Percentiles rank a stretch among this genome's conserved stretches.
phyloP scores from a whole-genome alignment of 2,329 filamentous ascomycete species.

The Monilinia vaccinii-corymbosi region DNA sequence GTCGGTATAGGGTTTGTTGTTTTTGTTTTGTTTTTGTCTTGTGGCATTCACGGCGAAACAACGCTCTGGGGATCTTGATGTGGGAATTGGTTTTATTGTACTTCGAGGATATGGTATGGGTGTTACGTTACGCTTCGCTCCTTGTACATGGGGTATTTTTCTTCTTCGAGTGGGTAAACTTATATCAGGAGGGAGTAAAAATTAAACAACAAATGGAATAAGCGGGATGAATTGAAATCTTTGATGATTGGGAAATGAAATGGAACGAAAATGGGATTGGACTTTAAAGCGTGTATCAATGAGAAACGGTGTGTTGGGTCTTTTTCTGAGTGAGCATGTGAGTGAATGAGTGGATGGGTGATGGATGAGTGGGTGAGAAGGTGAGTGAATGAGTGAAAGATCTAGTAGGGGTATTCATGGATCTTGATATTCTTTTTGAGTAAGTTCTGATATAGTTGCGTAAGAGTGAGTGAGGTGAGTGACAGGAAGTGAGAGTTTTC shows the following conservation, averaged over 20 bases:
- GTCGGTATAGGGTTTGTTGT: not conserved
- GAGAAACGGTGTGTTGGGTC: not conserved
- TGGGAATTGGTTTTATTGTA: not conserved
- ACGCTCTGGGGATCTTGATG: not conserved
- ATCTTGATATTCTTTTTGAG: too few relatives aligned
- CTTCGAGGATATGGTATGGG: not conserved
- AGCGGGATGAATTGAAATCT: not conserved
- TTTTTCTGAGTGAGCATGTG: not conserved
- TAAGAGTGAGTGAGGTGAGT: too few relatives aligned
- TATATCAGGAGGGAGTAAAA: not conserved
- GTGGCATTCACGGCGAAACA: slow-evolving; percentile 4
- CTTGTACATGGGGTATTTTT: not conserved
- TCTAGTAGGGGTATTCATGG: too few relatives aligned
- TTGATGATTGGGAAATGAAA: not conserved
- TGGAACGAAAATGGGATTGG: not conserved
- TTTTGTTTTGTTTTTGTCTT: not conserved
- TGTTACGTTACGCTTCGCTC: not conserved
- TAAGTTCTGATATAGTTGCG: too few relatives aligned
- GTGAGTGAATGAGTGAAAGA: not conserved
- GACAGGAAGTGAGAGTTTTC: too few relatives aligned
- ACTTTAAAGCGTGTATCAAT: not conserved
- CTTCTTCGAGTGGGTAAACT: not conserved
- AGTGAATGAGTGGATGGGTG: too few relatives aligned
- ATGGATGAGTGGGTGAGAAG: not conserved
- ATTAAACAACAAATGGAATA: not conserved